A percentile compares a stretch with the other conserved stretches of the same genome.
phyloP scores from a whole-genome alignment of 2,329 filamentous ascomycete genomes.

The Fusarium sp. region DNA sequence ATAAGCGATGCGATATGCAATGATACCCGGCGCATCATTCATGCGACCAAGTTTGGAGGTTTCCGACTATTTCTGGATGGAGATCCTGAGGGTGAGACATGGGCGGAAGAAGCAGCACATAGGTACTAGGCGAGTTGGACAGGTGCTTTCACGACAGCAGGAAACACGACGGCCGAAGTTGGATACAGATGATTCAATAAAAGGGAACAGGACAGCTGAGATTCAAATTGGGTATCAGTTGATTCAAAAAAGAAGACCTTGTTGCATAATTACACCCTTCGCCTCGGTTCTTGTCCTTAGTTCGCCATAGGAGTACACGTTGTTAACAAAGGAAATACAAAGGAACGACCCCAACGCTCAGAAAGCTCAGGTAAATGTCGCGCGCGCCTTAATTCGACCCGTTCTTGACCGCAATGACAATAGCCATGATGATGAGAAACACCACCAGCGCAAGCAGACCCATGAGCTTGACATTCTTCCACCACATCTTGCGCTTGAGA shows the following conservation, averaged over 20 bases:
- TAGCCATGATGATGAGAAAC: conserved; percentile 65
- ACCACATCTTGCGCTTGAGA: conserved; percentile 96
- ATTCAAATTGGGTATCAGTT: conserved; percentile 37
- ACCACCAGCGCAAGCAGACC: conserved; percentile 79
- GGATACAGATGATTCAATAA: not conserved
- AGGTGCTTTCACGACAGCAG: conserved; percentile 9
- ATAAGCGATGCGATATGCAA: not conserved
- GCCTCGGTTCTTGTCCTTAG: conserved; percentile 32
- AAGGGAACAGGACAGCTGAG: not conserved
- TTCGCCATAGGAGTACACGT: conserved; percentile 39
- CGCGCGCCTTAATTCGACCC: conserved; percentile 19
- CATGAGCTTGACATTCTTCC: conserved; percentile 99
- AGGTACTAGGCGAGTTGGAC: not conserved
- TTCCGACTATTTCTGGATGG: not conserved
- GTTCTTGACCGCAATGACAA: conserved; percentile 66
- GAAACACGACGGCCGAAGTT: not conserved
- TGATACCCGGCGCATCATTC: conserved; percentile 2
- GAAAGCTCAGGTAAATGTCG: not conserved
- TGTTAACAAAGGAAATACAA: conserved; percentile 25
- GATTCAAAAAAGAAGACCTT: conserved; percentile 35
- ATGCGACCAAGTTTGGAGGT: not conserved
- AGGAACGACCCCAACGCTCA: conserved; percentile 25
- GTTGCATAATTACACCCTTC: conserved; percentile 43
- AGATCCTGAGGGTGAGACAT: not conserved
- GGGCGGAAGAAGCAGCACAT: not conserved